Evolutionary conservation across 2,329 filamentous ascomycete species (phyloP).

Genomic region (Blastomyces percursus): DNA sequence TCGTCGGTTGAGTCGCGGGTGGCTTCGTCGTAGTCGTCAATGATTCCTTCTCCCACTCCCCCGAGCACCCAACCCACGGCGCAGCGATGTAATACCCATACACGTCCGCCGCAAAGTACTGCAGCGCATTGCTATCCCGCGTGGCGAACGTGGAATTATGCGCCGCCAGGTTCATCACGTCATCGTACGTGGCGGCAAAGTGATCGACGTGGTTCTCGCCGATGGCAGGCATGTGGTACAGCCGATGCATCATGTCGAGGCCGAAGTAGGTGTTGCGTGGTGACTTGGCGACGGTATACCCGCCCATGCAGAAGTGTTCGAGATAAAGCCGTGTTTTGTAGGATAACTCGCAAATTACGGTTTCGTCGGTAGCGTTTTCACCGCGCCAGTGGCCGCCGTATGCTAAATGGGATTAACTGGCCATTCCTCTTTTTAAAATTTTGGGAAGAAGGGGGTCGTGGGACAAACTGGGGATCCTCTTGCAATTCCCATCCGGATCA

Average conservation of each 20-base stretch:
- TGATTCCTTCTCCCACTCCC: conserved; percentile 19
- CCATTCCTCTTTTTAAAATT: too few relatives aligned
- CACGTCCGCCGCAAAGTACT: conserved; percentile 57
- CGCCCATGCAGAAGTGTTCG: conserved; percentile 49
- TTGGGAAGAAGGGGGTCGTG: not conserved
- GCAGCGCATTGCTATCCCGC: conserved; percentile 51
- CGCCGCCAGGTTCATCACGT: conserved; percentile 43
- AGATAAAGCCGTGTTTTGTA: conserved; percentile 49
- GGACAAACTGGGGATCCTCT: conserved; percentile 32
- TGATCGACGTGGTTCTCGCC: conserved; percentile 52
- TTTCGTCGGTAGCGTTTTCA: conserved; percentile 52
- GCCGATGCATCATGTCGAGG: conserved; percentile 54
- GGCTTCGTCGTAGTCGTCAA: conserved; percentile 5
- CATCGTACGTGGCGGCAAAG: conserved; percentile 49
- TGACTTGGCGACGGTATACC: conserved; percentile 50
- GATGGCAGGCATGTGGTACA: conserved; percentile 52
- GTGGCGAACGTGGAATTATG: conserved; percentile 40
- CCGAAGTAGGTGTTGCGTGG: conserved; percentile 54
- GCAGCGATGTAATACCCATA: conserved; percentile 56
- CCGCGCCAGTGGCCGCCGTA: conserved; percentile 61
- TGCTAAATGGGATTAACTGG: conserved; percentile 28
- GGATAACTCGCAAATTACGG: conserved; percentile 57
- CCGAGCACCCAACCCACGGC: conserved; percentile 52
- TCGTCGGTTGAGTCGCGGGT: too few relatives aligned
- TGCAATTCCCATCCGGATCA: conserved; percentile 55